Conservation (phyloP, 495 filamentous ascomycete species). For the Aspergillus olivimuriae region DNA sequence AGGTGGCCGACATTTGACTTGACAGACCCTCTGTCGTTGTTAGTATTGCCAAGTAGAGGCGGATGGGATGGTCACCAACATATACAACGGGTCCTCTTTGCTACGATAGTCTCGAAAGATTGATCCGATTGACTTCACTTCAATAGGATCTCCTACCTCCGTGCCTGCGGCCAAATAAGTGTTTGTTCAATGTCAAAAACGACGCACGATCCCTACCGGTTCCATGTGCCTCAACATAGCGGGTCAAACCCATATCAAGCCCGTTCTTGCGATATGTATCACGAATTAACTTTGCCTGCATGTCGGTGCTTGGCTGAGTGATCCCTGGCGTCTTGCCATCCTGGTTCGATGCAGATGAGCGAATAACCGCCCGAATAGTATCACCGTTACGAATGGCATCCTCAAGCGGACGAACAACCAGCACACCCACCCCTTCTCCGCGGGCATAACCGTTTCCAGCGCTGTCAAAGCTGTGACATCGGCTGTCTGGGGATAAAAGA, state of each 20-base stretch:
- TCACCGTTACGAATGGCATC: slow-evolving; percentile 37
- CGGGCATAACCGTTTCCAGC: neutral
- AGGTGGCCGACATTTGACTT: slow-evolving; percentile 26
- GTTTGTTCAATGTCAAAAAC: too few relatives aligned
- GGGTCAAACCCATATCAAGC: slow-evolving; percentile 27
- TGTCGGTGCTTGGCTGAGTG: slow-evolving; percentile 31
- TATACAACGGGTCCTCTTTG: slow-evolving; percentile 17
- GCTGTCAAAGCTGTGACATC: neutral
- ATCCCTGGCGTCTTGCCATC: slow-evolving; percentile 48
- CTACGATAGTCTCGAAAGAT: slow-evolving; percentile 9
- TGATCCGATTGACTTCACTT: slow-evolving; percentile 27
- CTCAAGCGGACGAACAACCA: neutral
- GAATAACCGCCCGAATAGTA: slow-evolving; percentile 37
- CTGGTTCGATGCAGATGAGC: slow-evolving; percentile 31
- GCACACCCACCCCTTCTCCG: neutral
- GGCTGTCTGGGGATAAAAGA: neutral
- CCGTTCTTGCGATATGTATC: slow-evolving; percentile 31
- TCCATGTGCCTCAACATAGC: slow-evolving; percentile 46
- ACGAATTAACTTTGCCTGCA: slow-evolving; percentile 36
- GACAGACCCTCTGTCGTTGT: slow-evolving; percentile 9
- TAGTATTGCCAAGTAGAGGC: too few relatives aligned
- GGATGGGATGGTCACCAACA: too few relatives aligned
- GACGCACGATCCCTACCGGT: slow-evolving; percentile 16
- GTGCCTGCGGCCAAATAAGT: slow-evolving; percentile 34
- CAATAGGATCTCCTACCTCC: slow-evolving; percentile 41